Conservation (phyloP, 2,329 filamentous ascomycete species). For the Tolypocladium album region DNA sequence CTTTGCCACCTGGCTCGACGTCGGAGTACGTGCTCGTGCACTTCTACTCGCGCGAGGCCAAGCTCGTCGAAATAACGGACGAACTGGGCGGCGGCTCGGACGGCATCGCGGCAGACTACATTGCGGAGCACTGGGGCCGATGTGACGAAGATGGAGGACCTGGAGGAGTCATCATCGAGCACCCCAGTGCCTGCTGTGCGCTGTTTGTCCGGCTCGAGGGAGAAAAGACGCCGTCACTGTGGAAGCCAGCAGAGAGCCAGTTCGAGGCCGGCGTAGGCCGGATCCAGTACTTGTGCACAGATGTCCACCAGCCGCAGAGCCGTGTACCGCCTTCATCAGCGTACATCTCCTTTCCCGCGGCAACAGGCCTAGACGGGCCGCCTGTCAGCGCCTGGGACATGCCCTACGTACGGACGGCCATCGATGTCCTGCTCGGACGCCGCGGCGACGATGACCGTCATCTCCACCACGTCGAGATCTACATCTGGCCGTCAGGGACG, state of each 20-base stretch:
- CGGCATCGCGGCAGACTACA: neutral
- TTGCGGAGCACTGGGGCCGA: neutral
- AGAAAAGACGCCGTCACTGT: conserved; percentile 4
- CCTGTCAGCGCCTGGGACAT: conserved; percentile 8
- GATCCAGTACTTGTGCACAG: neutral
- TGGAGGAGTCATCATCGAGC: neutral
- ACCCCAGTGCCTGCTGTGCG: neutral
- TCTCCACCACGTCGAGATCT: conserved; percentile 5
- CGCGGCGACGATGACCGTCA: neutral
- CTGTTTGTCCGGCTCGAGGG: conserved; percentile 11
- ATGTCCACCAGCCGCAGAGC: neutral
- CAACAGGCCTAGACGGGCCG: neutral
- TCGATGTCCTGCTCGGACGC: conserved; percentile 14
- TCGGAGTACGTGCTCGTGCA: conserved; percentile 3
- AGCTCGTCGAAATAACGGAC: neutral
- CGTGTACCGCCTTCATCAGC: neutral
- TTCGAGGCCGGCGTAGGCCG: conserved; percentile 7
- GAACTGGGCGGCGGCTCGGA: neutral
- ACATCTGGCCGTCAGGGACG: conserved; percentile 1
- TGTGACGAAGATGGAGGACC: neutral
- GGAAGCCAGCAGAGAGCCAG: conserved; percentile 10
- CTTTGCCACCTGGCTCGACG: conserved; percentile 1
- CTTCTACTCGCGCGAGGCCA: conserved; percentile 2
- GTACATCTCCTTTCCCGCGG: neutral
- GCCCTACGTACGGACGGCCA: conserved; percentile 10